Evolutionary conservation across 75 land plant species (phyloP), one percentile per base, ranked within the genome.

Genomic region (Cupressus sempervirens): DNA sequence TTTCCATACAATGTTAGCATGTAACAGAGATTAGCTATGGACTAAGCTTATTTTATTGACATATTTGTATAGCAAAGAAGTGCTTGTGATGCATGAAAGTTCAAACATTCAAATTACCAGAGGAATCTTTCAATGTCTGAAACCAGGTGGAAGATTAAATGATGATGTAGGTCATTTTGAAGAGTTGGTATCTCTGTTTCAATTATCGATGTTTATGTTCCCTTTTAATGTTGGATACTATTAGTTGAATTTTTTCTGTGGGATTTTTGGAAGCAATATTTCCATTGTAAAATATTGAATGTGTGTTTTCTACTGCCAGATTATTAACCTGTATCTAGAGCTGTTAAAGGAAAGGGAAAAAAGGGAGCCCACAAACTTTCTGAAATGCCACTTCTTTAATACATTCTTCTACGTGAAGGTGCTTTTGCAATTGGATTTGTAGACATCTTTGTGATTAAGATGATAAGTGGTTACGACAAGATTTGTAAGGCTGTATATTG

Each of bases 331-430:
- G 75, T 88, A 88, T 85, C 87, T 88, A 85, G 89, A 87, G 41
- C 82, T 88, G 15, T 68, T 88, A 58, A 88, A 88, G 84, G 89
- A 88, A 52, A 87, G 89, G 81, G 85, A 83, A 46, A 73, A 73
- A 80, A 67, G 89, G 36, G 85, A 77, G 18, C 89, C 89, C 30
- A 80, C 82, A 65, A 88, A 88, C 34, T 88, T 87, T 52, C 68
- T 87, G 72, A 82, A 85, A 41, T 88, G 89, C 46, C 89, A 88
- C 45, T 88, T 88, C 83, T 88, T 88, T 45, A 88, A 83, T 79
- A 88, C 89, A 13, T 88, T 88, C 89, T 88, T 88, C 74, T 89
- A 89, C 74, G 87, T 87, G 83, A 89, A 89, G 85, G 90, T 89
- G 36, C 75, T 7, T 68, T 76, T n/a, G 10, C 15, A 35, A 46